These are phyloP conservation scores for Tulasnella sp. DNA, from an alignment of 768 basidiomycete species.

Conservation along the genomic window DNA sequence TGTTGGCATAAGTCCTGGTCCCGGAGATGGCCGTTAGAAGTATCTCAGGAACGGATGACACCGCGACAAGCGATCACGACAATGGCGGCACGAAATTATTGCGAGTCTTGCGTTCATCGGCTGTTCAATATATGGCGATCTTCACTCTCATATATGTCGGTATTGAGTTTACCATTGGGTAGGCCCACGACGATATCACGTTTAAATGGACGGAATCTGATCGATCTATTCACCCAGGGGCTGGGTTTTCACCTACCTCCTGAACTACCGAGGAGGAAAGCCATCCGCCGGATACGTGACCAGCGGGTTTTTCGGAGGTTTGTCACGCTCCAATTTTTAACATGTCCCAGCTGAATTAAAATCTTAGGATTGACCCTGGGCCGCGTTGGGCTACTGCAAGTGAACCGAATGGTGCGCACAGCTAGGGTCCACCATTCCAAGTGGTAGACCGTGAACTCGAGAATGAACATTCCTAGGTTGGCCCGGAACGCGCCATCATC, in stretches of 20 bases:
- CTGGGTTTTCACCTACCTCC: slow-evolving; percentile 25
- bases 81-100: slow-evolving; percentile 20
- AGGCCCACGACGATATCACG: slow-evolving; percentile 17
- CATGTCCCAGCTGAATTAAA: not conserved
- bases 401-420: slow-evolving; percentile 34
- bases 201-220: slow-evolving; percentile 13
- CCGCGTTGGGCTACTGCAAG: slow-evolving; percentile 40
- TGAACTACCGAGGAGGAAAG: slow-evolving; percentile 19
- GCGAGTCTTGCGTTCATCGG: slow-evolving; percentile 19
- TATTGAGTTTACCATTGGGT: slow-evolving; percentile 20
- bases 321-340: not conserved
- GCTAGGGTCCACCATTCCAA: too few species aligned
- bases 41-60: not conserved
- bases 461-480: slow-evolving; percentile 20
- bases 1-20: not conserved
- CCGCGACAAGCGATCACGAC: not conserved
- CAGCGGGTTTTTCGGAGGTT: slow-evolving; percentile 29
- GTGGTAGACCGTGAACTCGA: too few species aligned
- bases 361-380: slow-evolving; percentile 41
- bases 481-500: slow-evolving; percentile 28
- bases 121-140: not conserved
- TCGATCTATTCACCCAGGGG: slow-evolving; percentile 16
- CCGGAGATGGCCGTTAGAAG: not conserved
- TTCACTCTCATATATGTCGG: slow-evolving; percentile 20
- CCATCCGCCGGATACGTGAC: slow-evolving; percentile 27